Evolutionary conservation across 2,329 filamentous ascomycete genomes (phyloP).

Genomic region (Magnaporthales sp.): DNA sequence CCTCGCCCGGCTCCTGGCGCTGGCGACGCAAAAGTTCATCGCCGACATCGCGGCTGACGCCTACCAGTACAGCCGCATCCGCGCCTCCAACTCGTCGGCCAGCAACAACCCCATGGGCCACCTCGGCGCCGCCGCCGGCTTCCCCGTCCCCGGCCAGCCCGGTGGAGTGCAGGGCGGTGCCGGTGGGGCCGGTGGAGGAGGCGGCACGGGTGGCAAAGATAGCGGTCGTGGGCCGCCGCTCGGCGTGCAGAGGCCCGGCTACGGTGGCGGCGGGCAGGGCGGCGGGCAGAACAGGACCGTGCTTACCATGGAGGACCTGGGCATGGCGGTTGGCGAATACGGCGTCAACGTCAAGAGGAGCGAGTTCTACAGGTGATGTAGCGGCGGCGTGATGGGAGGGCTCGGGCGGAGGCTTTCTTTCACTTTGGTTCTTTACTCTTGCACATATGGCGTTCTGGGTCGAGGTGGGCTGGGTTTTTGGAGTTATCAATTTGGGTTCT

Average conservation of each 20-base stretch:
- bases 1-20: conserved; percentile 83
- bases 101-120: conserved; percentile 88
- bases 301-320: conserved; percentile 95
- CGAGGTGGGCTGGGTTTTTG: not conserved
- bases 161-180: conserved; percentile 26
- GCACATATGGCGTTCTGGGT: not conserved
- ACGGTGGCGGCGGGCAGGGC: conserved; percentile 81
- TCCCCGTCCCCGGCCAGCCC: conserved; percentile 45
- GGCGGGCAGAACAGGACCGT: conserved; percentile 87
- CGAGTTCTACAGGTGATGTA: conserved; percentile 79
- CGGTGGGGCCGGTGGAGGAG: conserved; percentile 38
- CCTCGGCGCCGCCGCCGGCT: conserved; percentile 61
- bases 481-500: not conserved
- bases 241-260: conserved; percentile 70
- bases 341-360: conserved; percentile 95
- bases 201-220: conserved; percentile 36
- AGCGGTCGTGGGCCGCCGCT: conserved; percentile 47
- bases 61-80: conserved; percentile 94
- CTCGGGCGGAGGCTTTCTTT: not conserved
- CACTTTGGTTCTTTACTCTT: not conserved
- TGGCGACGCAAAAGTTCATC: conserved; percentile 98
- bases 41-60: conserved; percentile 95
- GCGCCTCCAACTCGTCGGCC: conserved; percentile 79
- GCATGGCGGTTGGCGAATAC: conserved; percentile 97
- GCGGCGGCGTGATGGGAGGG: not conserved